Evolutionary conservation across 139 green algal species (phyloP), one percentile per base, ranked within the genome.

Genomic region (Mesotaenium endlicherianum): DNA sequence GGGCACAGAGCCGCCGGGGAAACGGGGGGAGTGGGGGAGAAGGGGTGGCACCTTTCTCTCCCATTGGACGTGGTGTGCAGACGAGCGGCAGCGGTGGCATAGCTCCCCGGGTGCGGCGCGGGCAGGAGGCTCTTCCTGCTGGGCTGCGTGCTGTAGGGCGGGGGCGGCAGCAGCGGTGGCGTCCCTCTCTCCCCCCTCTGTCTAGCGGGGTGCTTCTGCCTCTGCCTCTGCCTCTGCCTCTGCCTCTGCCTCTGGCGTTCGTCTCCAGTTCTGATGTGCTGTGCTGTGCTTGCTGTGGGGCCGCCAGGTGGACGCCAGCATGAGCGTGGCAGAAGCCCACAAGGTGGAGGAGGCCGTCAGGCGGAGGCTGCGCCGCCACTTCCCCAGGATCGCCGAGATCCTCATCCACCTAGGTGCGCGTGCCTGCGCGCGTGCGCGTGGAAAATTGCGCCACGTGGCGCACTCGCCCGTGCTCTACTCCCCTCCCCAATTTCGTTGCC

Each of bases 331-430:
- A 39, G 75, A 36, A 43, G 81, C 81, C 11, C 81, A 87, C 39
- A 60, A 87, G n/a, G 78, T 87, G 17, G 81, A 20, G 20, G 43
- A 85, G 45, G 75, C 43, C 8, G 81, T 85, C n/a, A 11, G 45
- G 81, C 11, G 30, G 34, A 31, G 26, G 5, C 57, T 87, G 40
- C 72, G 41, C 8, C 30, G 38, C 39, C 8, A 47, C 11, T 79
- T 67, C 47, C 57, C 81, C 20, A 31, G 38, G 14, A 68, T 87
- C 6, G 59, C 55, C 0, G 81, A 87, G 41, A 70, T 76, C 6
- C 34, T 80, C 26, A 38, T 87, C 2, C 81, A 87, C 49, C 47
- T 87, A 30, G 81, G 81, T 87, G 49, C 0, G n/a, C n/a, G n/a
- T n/a, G n/a, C n/a, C n/a, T n/a, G n/a, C n/a, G n/a, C n/a, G n/a